Percentiles rank a stretch among this genome's conserved stretches.
Evolutionary conservation across 768 basidiomycete genomes (phyloP).

Genomic region (Dioszegia crocea): DNA sequence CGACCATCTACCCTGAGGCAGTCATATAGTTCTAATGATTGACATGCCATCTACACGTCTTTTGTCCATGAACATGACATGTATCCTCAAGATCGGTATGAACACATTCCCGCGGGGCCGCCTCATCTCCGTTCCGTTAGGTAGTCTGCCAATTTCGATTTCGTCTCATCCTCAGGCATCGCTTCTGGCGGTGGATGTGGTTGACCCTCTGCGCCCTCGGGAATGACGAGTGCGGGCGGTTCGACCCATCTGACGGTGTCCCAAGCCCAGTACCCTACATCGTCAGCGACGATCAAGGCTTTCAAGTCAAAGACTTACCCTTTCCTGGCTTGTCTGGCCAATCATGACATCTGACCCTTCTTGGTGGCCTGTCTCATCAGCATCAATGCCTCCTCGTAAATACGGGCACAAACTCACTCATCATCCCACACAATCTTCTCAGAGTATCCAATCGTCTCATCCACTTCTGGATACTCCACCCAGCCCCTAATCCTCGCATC

Average conservation of each 20-base stretch:
- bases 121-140: neutral
- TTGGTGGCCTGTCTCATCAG: constrained; percentile 25
- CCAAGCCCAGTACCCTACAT: constrained; percentile 21
- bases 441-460: neutral
- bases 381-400: neutral
- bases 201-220: constrained; percentile 6
- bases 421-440: constrained; percentile 36
- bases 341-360: constrained; percentile 40
- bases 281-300: neutral
- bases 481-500: constrained; percentile 40
- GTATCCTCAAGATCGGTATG: no score
- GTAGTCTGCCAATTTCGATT: neutral
- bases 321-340: constrained; percentile 46
- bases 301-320: constrained; percentile 12
- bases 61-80: no score
- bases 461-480: constrained; percentile 34
- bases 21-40: no score
- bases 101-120: no score
- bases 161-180: neutral
- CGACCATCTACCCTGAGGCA: no score
- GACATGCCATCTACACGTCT: no score
- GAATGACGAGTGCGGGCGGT: constrained; percentile 24
- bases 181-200: constrained; percentile 10
- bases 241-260: constrained; percentile 34
- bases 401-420: constrained; percentile 23